Evolutionary conservation across 108 stramenopile genomes (phyloP), one percentile per base, ranked within the genome.

Genomic region (Cylindrotheca closterium): DNA sequence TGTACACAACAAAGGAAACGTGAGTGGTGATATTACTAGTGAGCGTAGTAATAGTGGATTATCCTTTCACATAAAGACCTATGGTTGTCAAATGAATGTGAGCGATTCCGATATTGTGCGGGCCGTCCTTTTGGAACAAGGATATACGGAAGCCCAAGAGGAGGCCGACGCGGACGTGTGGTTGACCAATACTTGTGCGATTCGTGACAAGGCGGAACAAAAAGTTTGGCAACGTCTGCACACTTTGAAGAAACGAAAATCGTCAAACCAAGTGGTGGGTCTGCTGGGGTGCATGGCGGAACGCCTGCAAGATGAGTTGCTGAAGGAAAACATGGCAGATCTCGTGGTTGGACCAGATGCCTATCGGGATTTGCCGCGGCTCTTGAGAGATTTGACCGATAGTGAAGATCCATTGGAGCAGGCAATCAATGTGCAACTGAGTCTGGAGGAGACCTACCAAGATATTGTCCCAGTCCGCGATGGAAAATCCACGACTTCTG

Each of bases 251-350:
- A 57, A 58, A 49, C 32, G 52, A 42, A 72, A 78, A 49, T 3
- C 50, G 18, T 31, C 37, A 0, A 79, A 86, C 32, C 82, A 65
- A 32, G 79, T 95, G 25, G 83, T 99, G n/a, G 99, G 97, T 3
- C 92, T 99, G 8, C 73, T 99, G 55, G 99, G 99, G 0, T 99
- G 99, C 80, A 99, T 99, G 99, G 98, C 99, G 18, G 99, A 98
- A 80, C 84, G 99, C 2, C 67, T 99, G 17, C 94, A 98, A 76
- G 79, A 85, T 30, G 77, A 92, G n/a, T 79, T 99, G 51, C 82
- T 98, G 49, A 72, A 85, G 61, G 87, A 94, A 27, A 79, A 79
- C 49, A 75, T 90, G 45, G 94, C 83, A 21, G 97, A 99, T 80
- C 34, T 99, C 24, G 92, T 99, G 1, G 96, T 89, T 5, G 99